Base-by-base conservation (phyloP, 108 stramenopile genomes). In the Cyclostephanos tholiformis region DNA sequence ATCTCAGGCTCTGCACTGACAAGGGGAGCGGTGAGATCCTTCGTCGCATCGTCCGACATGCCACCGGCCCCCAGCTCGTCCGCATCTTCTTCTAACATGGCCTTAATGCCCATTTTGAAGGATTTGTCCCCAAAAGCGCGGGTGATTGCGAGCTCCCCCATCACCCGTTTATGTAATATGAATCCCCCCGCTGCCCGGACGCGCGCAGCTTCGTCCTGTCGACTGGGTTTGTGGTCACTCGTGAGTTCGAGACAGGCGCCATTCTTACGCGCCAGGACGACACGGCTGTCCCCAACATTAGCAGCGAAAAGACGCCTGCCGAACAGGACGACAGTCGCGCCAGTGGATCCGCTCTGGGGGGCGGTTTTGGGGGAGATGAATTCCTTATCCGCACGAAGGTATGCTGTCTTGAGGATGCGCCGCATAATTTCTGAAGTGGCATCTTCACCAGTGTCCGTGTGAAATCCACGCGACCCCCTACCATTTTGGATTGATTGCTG, bases 131-230 rank as follows among this genome's bases (percentile, higher is more conserved):
- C 98, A 85, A 98, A 98, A 5, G 98, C 98, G 60, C 98, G 74
- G 2, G 97, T 97, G 70, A 99, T 97, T 11, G 98, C 98, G 48
- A 99, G 84, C 79, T 99, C 97, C 64, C 98, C 98, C 97, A 99
- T 97, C 56, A 99, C 98, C 61, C 97, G 86, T 58, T 95, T 95
- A 61, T 97, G 95, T 51, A 97, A 82, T 70, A 99, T 95, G 72
- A 97, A 99, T 20, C 98, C 93, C 35, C 98, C 97, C 27, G 96
- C 97, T 25, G 91, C 93, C 63, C 96, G 76, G 14, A 98, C 96
- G 39, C 98, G 87, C 46, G 92, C 93, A 23, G 96, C 94, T 79
- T 99, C 98, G 64, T 99, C 98, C 52, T 91, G 91, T 65, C 97
- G 76, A 58, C 89, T 91, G 17, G 98, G 98, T 87, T 97, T 99